These are phyloP conservation scores for Tulasnella sp. DNA, from an alignment of 768 basidiomycete genomes.

Conservation along the genomic window DNA sequence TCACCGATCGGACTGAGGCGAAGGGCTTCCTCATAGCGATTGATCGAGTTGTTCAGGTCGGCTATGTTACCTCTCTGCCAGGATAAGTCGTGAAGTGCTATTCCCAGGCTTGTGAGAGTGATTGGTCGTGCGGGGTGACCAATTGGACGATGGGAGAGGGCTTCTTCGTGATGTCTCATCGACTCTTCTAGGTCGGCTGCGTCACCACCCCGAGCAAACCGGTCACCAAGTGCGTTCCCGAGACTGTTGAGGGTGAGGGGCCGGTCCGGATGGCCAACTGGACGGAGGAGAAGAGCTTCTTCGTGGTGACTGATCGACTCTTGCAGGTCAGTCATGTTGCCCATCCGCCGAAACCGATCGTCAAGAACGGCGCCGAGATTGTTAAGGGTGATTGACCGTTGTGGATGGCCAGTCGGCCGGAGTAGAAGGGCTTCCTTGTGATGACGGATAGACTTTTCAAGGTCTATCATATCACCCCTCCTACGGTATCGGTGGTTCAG, in stretches of 20 bases:
- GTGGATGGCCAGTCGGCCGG: background rate
- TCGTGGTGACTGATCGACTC: background rate
- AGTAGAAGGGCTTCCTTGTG: background rate
- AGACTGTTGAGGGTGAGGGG: background rate
- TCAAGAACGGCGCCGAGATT: background rate
- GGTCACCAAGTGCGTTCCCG: background rate
- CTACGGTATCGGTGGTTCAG: background rate
- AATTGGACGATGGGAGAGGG: background rate
- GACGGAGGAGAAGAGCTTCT: background rate
- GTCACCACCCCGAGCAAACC: background rate
- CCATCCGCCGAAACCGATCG: background rate
- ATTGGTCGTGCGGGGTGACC: slow-evolving; percentile 7
- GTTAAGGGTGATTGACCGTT: background rate
- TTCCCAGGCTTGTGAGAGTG: slow-evolving; percentile 12
- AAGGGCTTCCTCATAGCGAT: background rate
- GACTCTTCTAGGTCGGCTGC: slow-evolving; percentile 22
- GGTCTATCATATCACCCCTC: background rate
- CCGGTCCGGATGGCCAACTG: background rate
- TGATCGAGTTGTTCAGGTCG: slow-evolving; percentile 10
- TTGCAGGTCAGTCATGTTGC: background rate
- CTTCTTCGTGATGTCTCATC: slow-evolving; percentile 16
- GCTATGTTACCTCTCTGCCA: background rate
- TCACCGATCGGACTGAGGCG: background rate
- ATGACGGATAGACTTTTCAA: background rate
- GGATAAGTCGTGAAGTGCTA: background rate